These are phyloP conservation scores for Neltuma alba DNA, from an alignment of 306 rosid species.

Conservation along the genomic window DNA sequence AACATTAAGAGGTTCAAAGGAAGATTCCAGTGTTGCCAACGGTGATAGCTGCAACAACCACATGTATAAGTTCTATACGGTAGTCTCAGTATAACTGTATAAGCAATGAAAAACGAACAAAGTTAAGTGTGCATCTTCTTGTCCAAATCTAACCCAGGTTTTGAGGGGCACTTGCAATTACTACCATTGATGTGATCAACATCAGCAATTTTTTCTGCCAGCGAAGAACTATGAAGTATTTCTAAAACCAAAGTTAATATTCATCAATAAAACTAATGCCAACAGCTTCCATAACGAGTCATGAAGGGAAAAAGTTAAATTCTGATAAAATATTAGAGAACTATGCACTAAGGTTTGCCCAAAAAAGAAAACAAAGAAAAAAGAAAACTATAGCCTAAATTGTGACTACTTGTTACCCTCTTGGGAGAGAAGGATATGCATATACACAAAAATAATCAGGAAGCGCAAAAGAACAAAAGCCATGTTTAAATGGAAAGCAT, in stretches of 20 bases:
- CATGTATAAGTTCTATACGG: background rate
- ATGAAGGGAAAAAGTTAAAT: background rate
- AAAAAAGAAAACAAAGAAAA: too few species aligned
- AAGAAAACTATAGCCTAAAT: too few species aligned
- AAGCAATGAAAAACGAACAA: background rate
- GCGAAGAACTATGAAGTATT: background rate
- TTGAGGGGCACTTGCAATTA: background rate
- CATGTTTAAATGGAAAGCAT: background rate
- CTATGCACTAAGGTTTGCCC: background rate
- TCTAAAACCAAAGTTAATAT: background rate
- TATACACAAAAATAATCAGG: background rate
- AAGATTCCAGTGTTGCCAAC: constrained; percentile 38
- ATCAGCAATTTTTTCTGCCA: background rate
- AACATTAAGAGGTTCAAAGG: constrained; percentile 34
- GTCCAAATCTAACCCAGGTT: background rate
- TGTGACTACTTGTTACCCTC: background rate
- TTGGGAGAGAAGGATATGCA: background rate
- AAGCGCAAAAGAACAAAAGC: background rate
- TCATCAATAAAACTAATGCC: background rate
- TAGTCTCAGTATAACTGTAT: background rate
- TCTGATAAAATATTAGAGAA: background rate
- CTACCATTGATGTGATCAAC: background rate
- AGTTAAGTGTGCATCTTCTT: background rate
- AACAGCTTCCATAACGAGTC: background rate
- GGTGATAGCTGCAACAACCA: constrained; percentile 35